Evolutionary conservation across 352 stramenopile species (phyloP).

Genomic region (Pythium inflatum): DNA sequence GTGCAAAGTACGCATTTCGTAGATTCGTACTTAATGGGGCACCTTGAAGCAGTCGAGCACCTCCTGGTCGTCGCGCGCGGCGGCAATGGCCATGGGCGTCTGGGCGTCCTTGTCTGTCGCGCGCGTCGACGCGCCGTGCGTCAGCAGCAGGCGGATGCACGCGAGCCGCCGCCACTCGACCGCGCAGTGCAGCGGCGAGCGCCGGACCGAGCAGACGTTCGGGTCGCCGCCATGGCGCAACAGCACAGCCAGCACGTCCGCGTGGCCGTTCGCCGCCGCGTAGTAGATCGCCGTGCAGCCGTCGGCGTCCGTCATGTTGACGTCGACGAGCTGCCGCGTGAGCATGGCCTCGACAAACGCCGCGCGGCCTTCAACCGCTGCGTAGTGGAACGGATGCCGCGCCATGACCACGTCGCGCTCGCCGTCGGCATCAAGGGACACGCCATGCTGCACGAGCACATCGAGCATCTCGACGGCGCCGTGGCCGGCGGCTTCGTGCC

Average conservation of each 20-base stretch:
- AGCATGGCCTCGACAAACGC: constrained; percentile 64
- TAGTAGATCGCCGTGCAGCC: constrained; percentile 77
- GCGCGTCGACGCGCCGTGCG: constrained; percentile 39
- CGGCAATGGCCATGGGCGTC: constrained; percentile 45
- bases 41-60: constrained; percentile 25
- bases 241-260: constrained; percentile 53
- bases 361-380: constrained; percentile 67
- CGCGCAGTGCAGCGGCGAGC: constrained; percentile 73
- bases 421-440: constrained; percentile 46
- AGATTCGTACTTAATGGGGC: constrained; percentile 20
- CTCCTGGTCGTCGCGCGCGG: constrained; percentile 23
- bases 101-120: constrained; percentile 47
- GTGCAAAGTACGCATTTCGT: constrained; percentile 15
- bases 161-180: constrained; percentile 72
- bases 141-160: constrained; percentile 60
- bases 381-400: constrained; percentile 83
- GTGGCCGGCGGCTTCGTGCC: constrained; percentile 77
- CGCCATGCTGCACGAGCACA: constrained; percentile 54
- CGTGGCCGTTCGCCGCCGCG: constrained; percentile 67
- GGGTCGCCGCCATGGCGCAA: constrained; percentile 50
- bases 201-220: constrained; percentile 63
- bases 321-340: constrained; percentile 56
- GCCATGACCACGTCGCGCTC: constrained; percentile 71
- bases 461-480: constrained; percentile 62
- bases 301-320: constrained; percentile 68